Evolutionary conservation across 306 rosid species (phyloP), one percentile per base, ranked within the genome.

Genomic region (Parietaria judaica): DNA sequence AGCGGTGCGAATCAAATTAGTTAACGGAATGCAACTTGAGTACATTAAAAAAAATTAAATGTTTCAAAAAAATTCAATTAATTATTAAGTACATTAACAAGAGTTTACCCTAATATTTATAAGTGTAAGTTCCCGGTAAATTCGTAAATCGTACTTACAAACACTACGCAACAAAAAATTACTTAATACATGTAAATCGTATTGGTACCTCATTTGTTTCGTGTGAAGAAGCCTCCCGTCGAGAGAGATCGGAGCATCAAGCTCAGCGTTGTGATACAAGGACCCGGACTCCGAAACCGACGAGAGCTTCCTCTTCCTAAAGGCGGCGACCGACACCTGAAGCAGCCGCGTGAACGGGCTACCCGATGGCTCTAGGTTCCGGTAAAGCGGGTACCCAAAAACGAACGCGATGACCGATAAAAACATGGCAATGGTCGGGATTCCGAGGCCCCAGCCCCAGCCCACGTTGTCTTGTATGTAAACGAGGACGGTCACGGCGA

Each of bases 331-430:
- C 0, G 39, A 38, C 0, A 92, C 99, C 34, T 92, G 96, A 0
- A 71, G 0, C n/a, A 92, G 60, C 11, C 99, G 87, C 80, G 90
- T 88, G 78, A 92, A 88, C 52, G 99, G 99, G 66, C 99, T 92
- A 16, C 96, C 96, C 0, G 65, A 15, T 52, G 95, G 96, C 47
- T 86, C 81, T 82, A 88, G 47, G 54, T 86, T 64, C n/a, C 88
- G 92, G 77, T 92, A 92, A 70, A 88, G 92, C 10, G 80, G 88
- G 67, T 94, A 94, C 44, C 95, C 95, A 14, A 68, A 10, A 15
- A 94, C 12, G 51, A 88, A 94, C 0, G 77, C 37, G 23, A 88
- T 48, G 23, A 94, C 73, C 10, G 99, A 94, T 3, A 94, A 6
- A 17, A 88, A 71, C 99, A 94, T 94, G 1, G 95, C 95, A 0